Evolutionary conservation across 2,329 filamentous ascomycete genomes (phyloP).

Genomic region (Xylaria sp.): DNA sequence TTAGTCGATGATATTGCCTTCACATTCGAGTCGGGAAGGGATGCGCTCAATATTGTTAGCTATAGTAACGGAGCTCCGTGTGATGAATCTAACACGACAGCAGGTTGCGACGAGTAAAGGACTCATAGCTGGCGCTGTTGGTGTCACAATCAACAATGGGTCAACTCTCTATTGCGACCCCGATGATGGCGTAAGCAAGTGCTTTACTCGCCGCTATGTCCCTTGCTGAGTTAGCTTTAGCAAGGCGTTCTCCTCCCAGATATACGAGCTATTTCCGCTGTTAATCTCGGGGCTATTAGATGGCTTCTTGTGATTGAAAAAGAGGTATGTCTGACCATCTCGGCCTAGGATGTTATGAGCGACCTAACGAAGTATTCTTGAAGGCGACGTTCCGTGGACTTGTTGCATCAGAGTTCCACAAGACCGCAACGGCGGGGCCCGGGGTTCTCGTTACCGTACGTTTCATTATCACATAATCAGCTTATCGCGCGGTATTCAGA

Average conservation of each 20-base stretch:
- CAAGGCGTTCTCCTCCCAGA: slow-evolving; percentile 72
- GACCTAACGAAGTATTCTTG: slow-evolving; percentile 9
- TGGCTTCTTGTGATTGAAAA: slow-evolving; percentile 85
- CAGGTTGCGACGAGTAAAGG: slow-evolving; percentile 81
- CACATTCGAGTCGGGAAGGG: slow-evolving; percentile 72
- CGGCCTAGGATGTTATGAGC: neutral
- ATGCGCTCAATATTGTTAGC: slow-evolving; percentile 76
- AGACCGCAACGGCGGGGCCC: slow-evolving; percentile 58
- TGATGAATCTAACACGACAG: neutral
- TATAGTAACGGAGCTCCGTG: neutral
- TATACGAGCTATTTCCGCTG: slow-evolving; percentile 58
- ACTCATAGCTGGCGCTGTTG: slow-evolving; percentile 69
- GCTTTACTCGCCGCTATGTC: neutral
- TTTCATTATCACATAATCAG: neutral
- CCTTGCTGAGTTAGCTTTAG: slow-evolving; percentile 28
- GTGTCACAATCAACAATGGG: slow-evolving; percentile 51
- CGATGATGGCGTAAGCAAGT: slow-evolving; percentile 47
- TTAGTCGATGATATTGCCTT: slow-evolving; percentile 80
- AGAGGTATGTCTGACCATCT: slow-evolving; percentile 63
- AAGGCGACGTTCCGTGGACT: slow-evolving; percentile 82
- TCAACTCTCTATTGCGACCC: slow-evolving; percentile 47
- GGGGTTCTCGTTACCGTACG: slow-evolving; percentile 76
- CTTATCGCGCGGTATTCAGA: neutral
- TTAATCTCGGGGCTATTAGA: slow-evolving; percentile 61
- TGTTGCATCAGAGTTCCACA: slow-evolving; percentile 66